Base-by-base conservation (phyloP, 495 filamentous ascomycete genomes). In the Neurospora africana region DNA sequence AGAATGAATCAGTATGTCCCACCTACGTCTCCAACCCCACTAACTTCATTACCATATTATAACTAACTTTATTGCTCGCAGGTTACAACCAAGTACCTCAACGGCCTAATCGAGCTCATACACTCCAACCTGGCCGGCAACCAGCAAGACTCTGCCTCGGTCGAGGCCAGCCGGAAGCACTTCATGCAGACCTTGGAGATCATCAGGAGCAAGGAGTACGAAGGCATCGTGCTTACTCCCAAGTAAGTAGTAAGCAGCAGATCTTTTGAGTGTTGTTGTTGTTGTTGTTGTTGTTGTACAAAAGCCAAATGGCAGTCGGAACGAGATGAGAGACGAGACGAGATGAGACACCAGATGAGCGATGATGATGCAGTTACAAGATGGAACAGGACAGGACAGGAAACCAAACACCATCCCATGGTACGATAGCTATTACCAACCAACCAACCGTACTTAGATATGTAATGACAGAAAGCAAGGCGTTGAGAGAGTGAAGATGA, bases 81-180 rank as follows among this genome's bases (percentile, higher is more conserved):
- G 91, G 92, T 99, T 40, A 98, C 95, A 4, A 97, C 92, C 15
- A 99, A 98, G 82, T 99, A 98, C 79, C 87, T 99, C 68, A 99
- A 99, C 78, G 95, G 95, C 5, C 91, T 99, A 40, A 98, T 99
- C 77, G 95, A 99, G 83, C 89, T 99, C 72, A 98, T 99, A 74
- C 94, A 99, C 81, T 96, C 93, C 15, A 98, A 98, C 78, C 86
- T 98, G 27, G 80, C 78, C 70, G 90, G 91, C 74, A 94, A 91
- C 72, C 92, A 91, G 76, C 91, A 95, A 75, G 94, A 94, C 77
- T 89, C 90, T 13, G 88, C 90, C 5, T 87, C 86, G 38, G 86
- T 97, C 21, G 96, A 98, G 74, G 91, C 87, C 40, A 96, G 96
- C 39, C 91, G 89, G 80, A 90, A 90, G 75, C 96, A 99, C 81